phyloP scores from a whole-genome alignment of 441 rosid species.

The Isatis lusitanica region DNA sequence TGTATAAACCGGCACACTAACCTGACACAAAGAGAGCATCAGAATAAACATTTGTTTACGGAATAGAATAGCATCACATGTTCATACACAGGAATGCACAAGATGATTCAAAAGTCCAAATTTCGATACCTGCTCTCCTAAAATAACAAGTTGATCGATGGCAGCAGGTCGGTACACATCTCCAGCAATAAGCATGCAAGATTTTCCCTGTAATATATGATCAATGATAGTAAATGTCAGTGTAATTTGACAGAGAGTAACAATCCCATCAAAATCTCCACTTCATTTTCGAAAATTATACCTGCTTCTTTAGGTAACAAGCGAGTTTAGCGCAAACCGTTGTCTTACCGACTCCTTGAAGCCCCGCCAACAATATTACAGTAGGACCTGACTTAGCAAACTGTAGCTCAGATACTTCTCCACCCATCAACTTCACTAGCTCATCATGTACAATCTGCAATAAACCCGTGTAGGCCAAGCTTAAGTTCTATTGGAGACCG shows the following conservation, averaged over 20 bases:
- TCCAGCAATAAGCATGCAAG: slow-evolving; percentile 95
- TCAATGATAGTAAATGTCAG: not conserved
- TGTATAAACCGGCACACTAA: slow-evolving; percentile 82
- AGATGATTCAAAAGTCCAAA: slow-evolving; percentile 21
- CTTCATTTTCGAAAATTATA: slow-evolving; percentile 21
- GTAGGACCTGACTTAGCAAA: slow-evolving; percentile 87
- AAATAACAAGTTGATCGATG: slow-evolving; percentile 91
- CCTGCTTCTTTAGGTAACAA: slow-evolving; percentile 94
- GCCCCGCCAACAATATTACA: slow-evolving; percentile 87
- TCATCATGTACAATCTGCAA: slow-evolving; percentile 83
- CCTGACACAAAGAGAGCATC: slow-evolving; percentile 61
- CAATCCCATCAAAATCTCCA: not conserved
- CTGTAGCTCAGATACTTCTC: slow-evolving; percentile 87
- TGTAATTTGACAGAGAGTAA: not conserved
- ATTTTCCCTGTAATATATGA: slow-evolving; percentile 64
- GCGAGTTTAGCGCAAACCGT: slow-evolving; percentile 95
- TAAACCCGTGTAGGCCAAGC: not conserved
- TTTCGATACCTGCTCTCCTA: slow-evolving; percentile 81
- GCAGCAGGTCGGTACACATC: slow-evolving; percentile 99
- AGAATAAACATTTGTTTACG: slow-evolving; percentile 25
- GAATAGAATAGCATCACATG: not conserved
- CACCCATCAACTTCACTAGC: slow-evolving; percentile 97
- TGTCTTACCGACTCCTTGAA: slow-evolving; percentile 98
- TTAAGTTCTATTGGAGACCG: not conserved
- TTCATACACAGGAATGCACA: not conserved